A percentile compares a stretch with the other conserved stretches of the same genome.
Conservation (phyloP, 2,329 filamentous ascomycete species). For the Dothistroma septosporum region DNA sequence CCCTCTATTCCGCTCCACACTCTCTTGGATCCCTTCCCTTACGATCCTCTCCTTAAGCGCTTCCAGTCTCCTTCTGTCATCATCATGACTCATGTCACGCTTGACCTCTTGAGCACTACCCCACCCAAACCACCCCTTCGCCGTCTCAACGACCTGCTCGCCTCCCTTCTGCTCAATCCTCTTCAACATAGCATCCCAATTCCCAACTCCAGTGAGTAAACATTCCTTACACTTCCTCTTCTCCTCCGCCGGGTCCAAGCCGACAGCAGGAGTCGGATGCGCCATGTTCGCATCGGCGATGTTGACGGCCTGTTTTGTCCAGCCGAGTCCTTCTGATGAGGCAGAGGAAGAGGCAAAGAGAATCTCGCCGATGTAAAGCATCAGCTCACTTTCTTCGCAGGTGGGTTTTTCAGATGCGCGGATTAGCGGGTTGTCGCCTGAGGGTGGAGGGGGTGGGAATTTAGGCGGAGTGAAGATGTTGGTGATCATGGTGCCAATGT, state of each 20-base stretch:
- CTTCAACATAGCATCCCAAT: conserved; percentile 79
- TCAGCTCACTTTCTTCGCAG: conserved; percentile 81
- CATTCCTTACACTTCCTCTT: conserved; percentile 67
- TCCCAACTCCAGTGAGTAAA: conserved; percentile 68
- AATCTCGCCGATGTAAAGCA: conserved; percentile 91
- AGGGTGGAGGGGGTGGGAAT: conserved; percentile 67
- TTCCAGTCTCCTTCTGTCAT: conserved; percentile 21
- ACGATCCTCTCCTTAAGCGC: conserved; percentile 23
- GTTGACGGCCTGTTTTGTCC: conserved; percentile 86
- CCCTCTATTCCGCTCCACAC: conserved; percentile 22
- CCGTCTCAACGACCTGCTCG: conserved; percentile 10
- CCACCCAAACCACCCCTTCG: conserved; percentile 22
- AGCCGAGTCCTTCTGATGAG: conserved; percentile 65
- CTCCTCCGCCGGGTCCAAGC: conserved; percentile 14
- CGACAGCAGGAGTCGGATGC: conserved; percentile 22
- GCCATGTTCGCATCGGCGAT: conserved; percentile 58
- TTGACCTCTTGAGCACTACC: conserved; percentile 17
- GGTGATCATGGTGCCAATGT: conserved; percentile 12
- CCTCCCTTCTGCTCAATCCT: conserved; percentile 21
- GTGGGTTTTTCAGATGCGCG: conserved; percentile 54
- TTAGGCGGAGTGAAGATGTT: conserved; percentile 35
- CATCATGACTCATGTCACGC: conserved; percentile 20
- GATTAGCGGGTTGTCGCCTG: conserved; percentile 64
- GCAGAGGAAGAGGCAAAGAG: conserved; percentile 60
- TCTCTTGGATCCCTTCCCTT: conserved; percentile 21